Percentiles rank a stretch among this genome's conserved stretches.
Conservation (phyloP, 495 filamentous ascomycete genomes). For the Hypoxylon cercidicola region DNA sequence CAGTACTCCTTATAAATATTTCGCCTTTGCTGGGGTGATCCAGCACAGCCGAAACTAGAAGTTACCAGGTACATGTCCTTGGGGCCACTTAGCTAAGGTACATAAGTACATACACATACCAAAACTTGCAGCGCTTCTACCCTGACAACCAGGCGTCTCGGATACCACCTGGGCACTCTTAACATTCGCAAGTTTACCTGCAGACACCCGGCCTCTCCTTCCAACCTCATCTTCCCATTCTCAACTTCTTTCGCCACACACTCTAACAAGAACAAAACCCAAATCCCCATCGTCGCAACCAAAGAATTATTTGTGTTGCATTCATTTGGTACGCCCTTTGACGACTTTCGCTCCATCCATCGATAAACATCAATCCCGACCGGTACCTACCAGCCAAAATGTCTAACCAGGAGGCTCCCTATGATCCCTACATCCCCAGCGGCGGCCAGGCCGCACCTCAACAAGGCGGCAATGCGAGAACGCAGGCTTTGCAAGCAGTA, state of each 20-base stretch:
- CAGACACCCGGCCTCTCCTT: conserved; percentile 38
- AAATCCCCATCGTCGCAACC: conserved; percentile 31
- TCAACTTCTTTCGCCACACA: conserved; percentile 34
- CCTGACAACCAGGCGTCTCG: conserved; percentile 40
- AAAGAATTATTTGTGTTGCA: conserved; percentile 7
- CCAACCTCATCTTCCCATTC: conserved; percentile 35
- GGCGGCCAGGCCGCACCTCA: conserved; percentile 61
- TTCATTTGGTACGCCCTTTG: conserved; percentile 22
- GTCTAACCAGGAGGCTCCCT: conserved; percentile 80
- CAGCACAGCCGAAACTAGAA: conserved; percentile 25
- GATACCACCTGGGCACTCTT: conserved; percentile 36
- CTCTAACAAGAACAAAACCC: conserved; percentile 28
- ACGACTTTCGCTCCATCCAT: conserved; percentile 14
- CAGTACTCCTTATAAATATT: not conserved
- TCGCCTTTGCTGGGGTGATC: conserved; percentile 3
- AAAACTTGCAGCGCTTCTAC: conserved; percentile 19
- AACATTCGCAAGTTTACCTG: conserved; percentile 42
- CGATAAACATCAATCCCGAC: conserved; percentile 17
- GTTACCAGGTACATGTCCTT: not conserved
- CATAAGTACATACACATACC: conserved; percentile 16
- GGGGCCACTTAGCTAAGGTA: not conserved
- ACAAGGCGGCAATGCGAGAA: conserved; percentile 61
- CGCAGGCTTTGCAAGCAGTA: conserved; percentile 82
- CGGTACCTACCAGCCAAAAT: conserved; percentile 57
- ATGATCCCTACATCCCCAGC: conserved; percentile 91